Base-by-base conservation (phyloP, 306 rosid species). In the Prunus persica region DNA sequence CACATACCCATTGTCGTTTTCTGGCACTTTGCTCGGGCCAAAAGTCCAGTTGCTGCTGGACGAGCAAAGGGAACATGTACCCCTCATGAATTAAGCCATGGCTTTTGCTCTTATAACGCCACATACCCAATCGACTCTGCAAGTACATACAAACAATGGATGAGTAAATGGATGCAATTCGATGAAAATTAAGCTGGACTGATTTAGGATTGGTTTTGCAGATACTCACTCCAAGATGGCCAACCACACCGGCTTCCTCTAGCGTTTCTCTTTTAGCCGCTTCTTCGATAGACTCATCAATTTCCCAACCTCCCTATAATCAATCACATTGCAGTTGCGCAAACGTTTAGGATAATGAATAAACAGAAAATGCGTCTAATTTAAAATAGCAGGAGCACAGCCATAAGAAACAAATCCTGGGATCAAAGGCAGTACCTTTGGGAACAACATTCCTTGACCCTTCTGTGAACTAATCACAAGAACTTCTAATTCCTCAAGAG, bases 241-340 rank as follows among this genome's bases (percentile, higher is more conserved):
- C 98, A 64, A 71, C 24, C 46, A 94, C 96, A 1, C 98, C 98
- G 65, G 98, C 98, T 87, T 94, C 98, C 80, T 94, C 98, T 1
- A 89, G 15, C 8, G 97, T 94, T 71, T 94, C 98, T 69, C 98
- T 89, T 65, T 46, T 38, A 72, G 98, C 98, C 20, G 98, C 98
- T n/a, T 82, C 87, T 66, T 87, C 94, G 78, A 82, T 94, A 11
- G 93, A 82, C 73, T 94, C 98, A 73, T 91, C 98, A 65, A 27
- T 38, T 78, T 94, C 98, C 98, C 98, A 94, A 78, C 98, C 98
- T n/a, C 98, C 98, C 96, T 92, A 82, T 76, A 45, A 16, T 34
- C 70, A 81, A 16, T 24, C 70, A 81, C 73, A 77, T 38, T 28
- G 51, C 46, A 80, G 65, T 45, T 6, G 38, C 4, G 49, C 18